phyloP scores from a whole-genome alignment of 148 eudicot species.

The Amaranthus hypochondriacus region DNA sequence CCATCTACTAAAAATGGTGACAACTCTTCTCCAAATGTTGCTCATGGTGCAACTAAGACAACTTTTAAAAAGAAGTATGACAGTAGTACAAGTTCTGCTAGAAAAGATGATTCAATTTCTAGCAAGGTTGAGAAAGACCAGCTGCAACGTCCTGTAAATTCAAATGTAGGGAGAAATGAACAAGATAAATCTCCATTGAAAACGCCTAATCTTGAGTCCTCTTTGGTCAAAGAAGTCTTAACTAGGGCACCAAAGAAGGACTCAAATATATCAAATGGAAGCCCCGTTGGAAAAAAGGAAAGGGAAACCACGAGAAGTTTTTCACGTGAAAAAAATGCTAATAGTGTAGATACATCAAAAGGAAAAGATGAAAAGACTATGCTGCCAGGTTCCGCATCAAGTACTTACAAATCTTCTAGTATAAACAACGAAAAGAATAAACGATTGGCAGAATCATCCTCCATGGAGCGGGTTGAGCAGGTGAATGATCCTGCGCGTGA shows the following conservation, averaged over 20 bases:
- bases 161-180: conserved; percentile 29
- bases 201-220: conserved; percentile 21
- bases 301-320: conserved; percentile 19
- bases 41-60: conserved; percentile 17
- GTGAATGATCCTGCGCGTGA: conserved; percentile 36
- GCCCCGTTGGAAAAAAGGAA: conserved; percentile 14
- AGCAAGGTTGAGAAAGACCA: conserved; percentile 25
- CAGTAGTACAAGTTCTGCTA: conserved; percentile 22
- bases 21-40: conserved; percentile 19
- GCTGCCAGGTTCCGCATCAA: conserved; percentile 32
- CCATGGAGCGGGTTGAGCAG: conserved; percentile 5
- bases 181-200: conserved; percentile 22
- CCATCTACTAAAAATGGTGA: conserved; percentile 18
- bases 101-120: conserved; percentile 19
- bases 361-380: conserved; percentile 21
- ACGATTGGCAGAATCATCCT: conserved; percentile 21
- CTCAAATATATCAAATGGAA: conserved; percentile 30
- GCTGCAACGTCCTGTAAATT: conserved; percentile 14
- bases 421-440: conserved; percentile 29
- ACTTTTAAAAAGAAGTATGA: conserved; percentile 18
- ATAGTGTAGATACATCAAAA: conserved; percentile 11
- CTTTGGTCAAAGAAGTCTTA: conserved; percentile 19
- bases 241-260: conserved; percentile 19
- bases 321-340: conserved; percentile 14
- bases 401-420: conserved; percentile 25